Evolutionary conservation across 495 filamentous ascomycete genomes (phyloP).

Genomic region (Penicillium nucicola): DNA sequence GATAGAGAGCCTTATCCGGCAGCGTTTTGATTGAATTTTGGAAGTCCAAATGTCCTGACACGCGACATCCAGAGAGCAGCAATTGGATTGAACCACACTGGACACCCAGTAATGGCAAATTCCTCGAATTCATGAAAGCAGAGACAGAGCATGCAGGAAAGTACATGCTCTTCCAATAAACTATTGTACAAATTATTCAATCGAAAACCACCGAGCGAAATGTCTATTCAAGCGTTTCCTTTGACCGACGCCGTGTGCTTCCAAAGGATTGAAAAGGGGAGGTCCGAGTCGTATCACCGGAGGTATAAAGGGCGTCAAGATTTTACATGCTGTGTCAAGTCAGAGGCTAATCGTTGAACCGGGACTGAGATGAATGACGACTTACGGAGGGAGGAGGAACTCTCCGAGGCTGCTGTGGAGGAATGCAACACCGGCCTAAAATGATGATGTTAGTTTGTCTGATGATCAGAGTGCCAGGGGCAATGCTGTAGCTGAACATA

Average conservation of each 20-base stretch:
- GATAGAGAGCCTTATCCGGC: too few relatives aligned
- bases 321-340: conserved; percentile 24
- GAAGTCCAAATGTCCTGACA: background rate
- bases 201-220: conserved; percentile 11
- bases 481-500: conserved; percentile 38
- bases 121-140: conserved; percentile 26
- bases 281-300: conserved; percentile 9
- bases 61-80: background rate
- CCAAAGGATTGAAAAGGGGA: conserved; percentile 6
- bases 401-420: conserved; percentile 72
- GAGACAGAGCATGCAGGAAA: conserved; percentile 4
- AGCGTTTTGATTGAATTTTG: background rate
- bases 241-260: conserved; percentile 25
- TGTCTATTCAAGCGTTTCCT: conserved; percentile 13
- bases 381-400: conserved; percentile 70
- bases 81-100: background rate
- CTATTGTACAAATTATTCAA: conserved; percentile 28
- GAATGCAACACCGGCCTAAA: conserved; percentile 69
- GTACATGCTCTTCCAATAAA: conserved; percentile 11
- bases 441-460: conserved; percentile 13
- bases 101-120: conserved; percentile 1
- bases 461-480: background rate
- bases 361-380: conserved; percentile 10
- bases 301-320: conserved; percentile 3
- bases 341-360: conserved; percentile 1